Conservation (phyloP, 768 basidiomycete genomes). For the Coprinopsis sp. region DNA sequence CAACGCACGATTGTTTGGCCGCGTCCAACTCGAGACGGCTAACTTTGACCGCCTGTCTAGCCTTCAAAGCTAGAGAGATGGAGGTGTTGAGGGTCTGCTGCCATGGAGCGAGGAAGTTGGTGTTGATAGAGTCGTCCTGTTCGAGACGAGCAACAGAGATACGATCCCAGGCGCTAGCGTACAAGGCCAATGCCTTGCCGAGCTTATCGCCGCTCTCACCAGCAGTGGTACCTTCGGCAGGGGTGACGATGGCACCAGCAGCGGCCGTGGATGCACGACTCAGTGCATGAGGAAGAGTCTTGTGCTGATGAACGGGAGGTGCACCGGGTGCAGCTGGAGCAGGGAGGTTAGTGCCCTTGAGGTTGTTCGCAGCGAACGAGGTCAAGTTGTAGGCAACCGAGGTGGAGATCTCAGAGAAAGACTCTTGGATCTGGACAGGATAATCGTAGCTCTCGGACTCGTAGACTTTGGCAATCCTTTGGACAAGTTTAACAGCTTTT, state of each 20-base stretch:
- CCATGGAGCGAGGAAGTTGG: conserved; percentile 76
- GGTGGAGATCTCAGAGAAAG: conserved; percentile 64
- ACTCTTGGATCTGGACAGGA: conserved; percentile 85
- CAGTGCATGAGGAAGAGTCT: conserved; percentile 95
- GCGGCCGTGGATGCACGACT: conserved; percentile 72
- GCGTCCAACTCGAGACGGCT: conserved; percentile 87
- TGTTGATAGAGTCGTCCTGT: conserved; percentile 71
- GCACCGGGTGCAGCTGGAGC: conserved; percentile 55
- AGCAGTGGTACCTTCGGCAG: conserved; percentile 37
- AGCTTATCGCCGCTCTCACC: conserved; percentile 55
- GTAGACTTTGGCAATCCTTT: conserved; percentile 86
- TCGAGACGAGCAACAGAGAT: conserved; percentile 69
- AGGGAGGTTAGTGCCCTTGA: conserved; percentile 86
- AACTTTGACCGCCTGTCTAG: conserved; percentile 73
- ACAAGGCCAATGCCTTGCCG: conserved; percentile 71
- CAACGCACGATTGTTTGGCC: conserved; percentile 76
- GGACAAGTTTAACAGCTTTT: not conserved
- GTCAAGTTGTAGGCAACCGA: conserved; percentile 71
- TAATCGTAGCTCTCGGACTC: conserved; percentile 87
- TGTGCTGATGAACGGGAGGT: conserved; percentile 64
- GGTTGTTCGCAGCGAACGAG: conserved; percentile 81
- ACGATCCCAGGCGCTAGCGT: conserved; percentile 82
- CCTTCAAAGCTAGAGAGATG: conserved; percentile 89
- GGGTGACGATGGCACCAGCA: conserved; percentile 39
- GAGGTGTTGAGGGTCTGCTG: conserved; percentile 80